A percentile compares a stretch with the other conserved stretches of the same genome.
Evolutionary conservation across 495 filamentous ascomycete species (phyloP).

Genomic region (Hypomontagnella submonticulosa): DNA sequence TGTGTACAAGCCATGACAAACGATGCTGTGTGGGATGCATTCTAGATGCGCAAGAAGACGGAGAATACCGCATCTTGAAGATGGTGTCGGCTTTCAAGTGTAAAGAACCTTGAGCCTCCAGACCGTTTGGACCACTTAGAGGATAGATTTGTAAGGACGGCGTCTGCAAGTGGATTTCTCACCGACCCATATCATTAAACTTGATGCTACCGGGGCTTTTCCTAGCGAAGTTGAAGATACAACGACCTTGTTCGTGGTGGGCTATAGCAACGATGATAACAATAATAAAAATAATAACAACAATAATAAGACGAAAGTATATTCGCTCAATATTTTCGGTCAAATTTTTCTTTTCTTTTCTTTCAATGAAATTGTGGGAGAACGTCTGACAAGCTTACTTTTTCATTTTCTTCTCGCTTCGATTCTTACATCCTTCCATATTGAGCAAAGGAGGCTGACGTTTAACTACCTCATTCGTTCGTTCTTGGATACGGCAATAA

Average conservation of each 20-base stretch:
- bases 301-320: slow-evolving; percentile 26
- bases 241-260: slow-evolving; percentile 16
- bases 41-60: slow-evolving; percentile 29
- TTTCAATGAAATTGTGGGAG: slow-evolving; percentile 5
- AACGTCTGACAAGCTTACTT: slow-evolving; percentile 41
- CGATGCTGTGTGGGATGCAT: background rate
- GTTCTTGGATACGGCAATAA: slow-evolving; percentile 15
- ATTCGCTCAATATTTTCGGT: slow-evolving; percentile 12
- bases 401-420: slow-evolving; percentile 21
- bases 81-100: slow-evolving; percentile 1
- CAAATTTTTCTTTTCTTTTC: slow-evolving; percentile 7
- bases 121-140: slow-evolving; percentile 8
- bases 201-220: slow-evolving; percentile 30
- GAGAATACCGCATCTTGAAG: slow-evolving; percentile 10
- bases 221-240: slow-evolving; percentile 30
- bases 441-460: slow-evolving; percentile 30
- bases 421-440: slow-evolving; percentile 38
- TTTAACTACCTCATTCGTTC: slow-evolving; percentile 10
- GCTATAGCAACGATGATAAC: slow-evolving; percentile 2
- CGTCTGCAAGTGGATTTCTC: slow-evolving; percentile 38
- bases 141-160: slow-evolving; percentile 19
- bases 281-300: slow-evolving; percentile 10
- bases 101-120: slow-evolving; percentile 3
- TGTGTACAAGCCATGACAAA: no score
- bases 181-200: slow-evolving; percentile 39